Evolutionary conservation across 805 yeast genomes (phyloP).

Genomic region (Cyberlindnera xylosilytica): DNA sequence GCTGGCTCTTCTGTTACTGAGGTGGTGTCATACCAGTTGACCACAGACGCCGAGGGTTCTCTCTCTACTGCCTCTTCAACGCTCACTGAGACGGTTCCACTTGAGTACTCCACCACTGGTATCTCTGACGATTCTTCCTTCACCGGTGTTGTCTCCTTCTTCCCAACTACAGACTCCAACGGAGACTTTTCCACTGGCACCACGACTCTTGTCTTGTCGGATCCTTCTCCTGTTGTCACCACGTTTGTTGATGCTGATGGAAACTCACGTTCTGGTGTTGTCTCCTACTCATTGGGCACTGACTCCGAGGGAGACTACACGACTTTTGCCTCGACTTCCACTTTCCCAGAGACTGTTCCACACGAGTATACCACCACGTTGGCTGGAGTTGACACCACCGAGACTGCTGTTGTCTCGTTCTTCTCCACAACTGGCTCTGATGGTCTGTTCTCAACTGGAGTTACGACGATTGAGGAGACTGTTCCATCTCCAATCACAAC

Average conservation of each 20-base stretch:
- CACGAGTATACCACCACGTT: background rate
- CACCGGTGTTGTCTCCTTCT: background rate
- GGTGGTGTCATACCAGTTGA: background rate
- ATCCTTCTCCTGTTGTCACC: background rate
- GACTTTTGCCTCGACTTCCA: too few relatives aligned
- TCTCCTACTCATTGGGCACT: slow-evolving; percentile 7
- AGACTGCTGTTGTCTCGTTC: background rate
- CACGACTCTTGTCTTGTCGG: background rate
- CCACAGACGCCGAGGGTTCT: background rate
- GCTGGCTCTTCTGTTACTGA: background rate
- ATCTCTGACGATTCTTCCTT: background rate
- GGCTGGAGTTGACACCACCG: background rate
- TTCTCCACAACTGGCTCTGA: slow-evolving; percentile 1
- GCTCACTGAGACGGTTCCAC: too few relatives aligned
- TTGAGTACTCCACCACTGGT: too few relatives aligned
- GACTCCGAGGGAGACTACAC: slow-evolving; percentile 3
- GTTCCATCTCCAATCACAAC: too few relatives aligned
- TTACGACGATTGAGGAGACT: slow-evolving; percentile 1
- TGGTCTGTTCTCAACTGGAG: slow-evolving; percentile 1
- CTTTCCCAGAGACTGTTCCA: too few relatives aligned
- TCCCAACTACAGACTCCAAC: background rate
- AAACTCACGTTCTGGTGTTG: slow-evolving; percentile 1
- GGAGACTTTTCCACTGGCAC: background rate
- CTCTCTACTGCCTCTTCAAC: background rate
- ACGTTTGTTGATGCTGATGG: slow-evolving; percentile 1